These are phyloP conservation scores for Pseudocercospora eumusae DNA, from an alignment of 2,329 filamentous ascomycete genomes.

Conservation along the genomic window DNA sequence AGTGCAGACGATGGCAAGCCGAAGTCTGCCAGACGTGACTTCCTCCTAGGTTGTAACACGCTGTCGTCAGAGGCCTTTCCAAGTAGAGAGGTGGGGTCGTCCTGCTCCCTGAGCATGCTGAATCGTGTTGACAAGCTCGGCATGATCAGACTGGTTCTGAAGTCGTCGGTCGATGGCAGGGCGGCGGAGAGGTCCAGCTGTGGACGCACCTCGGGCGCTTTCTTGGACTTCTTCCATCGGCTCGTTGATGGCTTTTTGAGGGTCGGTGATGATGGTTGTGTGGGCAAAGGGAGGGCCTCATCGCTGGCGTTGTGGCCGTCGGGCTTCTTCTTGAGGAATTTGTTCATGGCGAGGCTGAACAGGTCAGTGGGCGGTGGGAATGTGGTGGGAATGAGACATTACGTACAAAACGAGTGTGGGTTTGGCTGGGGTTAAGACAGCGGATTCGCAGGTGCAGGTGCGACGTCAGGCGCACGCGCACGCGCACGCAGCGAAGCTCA, in stretches of 20 bases:
- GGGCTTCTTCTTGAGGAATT: slow-evolving; percentile 75
- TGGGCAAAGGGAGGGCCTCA: slow-evolving; percentile 26
- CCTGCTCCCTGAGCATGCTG: slow-evolving; percentile 93
- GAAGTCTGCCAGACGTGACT: slow-evolving; percentile 75
- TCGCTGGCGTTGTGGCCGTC: slow-evolving; percentile 50
- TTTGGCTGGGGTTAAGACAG: slow-evolving; percentile 11
- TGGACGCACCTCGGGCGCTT: slow-evolving; percentile 53
- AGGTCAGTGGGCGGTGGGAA: slow-evolving; percentile 24
- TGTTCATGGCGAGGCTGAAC: slow-evolving; percentile 63
- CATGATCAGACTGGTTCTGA: slow-evolving; percentile 94
- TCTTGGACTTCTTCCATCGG: slow-evolving; percentile 52
- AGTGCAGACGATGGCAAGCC: slow-evolving; percentile 61
- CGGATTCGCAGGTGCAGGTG: slow-evolving; percentile 11
- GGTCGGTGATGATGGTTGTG: slow-evolving; percentile 28
- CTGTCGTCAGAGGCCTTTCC: slow-evolving; percentile 96
- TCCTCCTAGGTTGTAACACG: slow-evolving; percentile 78
- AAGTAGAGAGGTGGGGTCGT: slow-evolving; percentile 83
- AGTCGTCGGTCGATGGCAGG: slow-evolving; percentile 81
- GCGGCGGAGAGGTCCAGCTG: slow-evolving; percentile 72
- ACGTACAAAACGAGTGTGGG: slow-evolving; percentile 25
- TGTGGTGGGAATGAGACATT: neutral
- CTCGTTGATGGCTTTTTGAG: slow-evolving; percentile 38
- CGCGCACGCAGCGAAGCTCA: slow-evolving; percentile 14
- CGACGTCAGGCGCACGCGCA: slow-evolving; percentile 19
- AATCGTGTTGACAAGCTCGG: slow-evolving; percentile 91